These are phyloP conservation scores for Colletotrichum endophyticum DNA, from an alignment of 2,329 filamentous ascomycete species.

Conservation along the genomic window DNA sequence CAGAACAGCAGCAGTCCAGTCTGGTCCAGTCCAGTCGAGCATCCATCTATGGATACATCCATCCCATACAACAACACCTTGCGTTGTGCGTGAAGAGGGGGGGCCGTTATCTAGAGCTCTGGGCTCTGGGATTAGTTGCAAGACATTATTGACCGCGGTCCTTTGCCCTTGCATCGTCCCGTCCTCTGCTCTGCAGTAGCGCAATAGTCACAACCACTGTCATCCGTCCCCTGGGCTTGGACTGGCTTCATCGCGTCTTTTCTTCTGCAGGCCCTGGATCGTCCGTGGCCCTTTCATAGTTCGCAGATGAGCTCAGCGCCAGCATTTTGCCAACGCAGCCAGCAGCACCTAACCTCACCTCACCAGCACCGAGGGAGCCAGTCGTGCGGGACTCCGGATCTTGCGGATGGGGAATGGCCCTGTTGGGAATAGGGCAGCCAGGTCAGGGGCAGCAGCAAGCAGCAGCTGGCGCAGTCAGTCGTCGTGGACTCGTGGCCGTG, in stretches of 20 bases:
- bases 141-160: neutral
- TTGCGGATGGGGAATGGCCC: neutral
- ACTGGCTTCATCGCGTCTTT: neutral
- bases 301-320: neutral
- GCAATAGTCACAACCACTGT: neutral
- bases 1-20: neutral
- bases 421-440: neutral
- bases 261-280: neutral
- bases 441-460: constrained; percentile 10
- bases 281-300: neutral
- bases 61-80: neutral
- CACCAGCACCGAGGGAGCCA: neutral
- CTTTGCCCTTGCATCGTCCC: constrained; percentile 10
- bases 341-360: neutral
- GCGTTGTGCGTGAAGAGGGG: neutral
- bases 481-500: neutral
- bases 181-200: neutral
- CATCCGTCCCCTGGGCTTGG: neutral
- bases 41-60: neutral
- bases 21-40: neutral
- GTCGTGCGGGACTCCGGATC: neutral
- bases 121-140: neutral
- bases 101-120: neutral
- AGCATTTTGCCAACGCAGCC: neutral
- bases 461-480: neutral